Evolutionary conservation across 805 yeast genomes (phyloP).

Genomic region (Zygoascus bituminiphila): DNA sequence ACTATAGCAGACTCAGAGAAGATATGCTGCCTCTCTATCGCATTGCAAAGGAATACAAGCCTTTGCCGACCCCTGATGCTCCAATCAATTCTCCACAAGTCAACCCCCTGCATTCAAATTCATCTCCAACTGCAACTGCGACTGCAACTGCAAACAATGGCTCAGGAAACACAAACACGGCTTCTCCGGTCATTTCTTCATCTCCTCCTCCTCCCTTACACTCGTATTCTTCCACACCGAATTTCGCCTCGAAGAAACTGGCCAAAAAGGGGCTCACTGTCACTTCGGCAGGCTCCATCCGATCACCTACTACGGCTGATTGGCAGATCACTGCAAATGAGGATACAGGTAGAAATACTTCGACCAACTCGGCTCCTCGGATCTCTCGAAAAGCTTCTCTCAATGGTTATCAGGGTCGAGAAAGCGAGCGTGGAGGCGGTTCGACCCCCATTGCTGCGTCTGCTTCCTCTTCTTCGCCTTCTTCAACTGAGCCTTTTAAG

Average conservation of each 20-base stretch:
- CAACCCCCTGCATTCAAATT: slow-evolving; percentile 4
- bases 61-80: slow-evolving; percentile 52
- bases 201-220: slow-evolving; percentile 3
- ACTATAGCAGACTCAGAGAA: slow-evolving; percentile 48
- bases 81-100: slow-evolving; percentile 24
- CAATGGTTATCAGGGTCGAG: background rate
- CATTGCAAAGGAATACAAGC: slow-evolving; percentile 52
- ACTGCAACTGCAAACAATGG: slow-evolving; percentile 6
- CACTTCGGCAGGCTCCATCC: background rate
- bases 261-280: slow-evolving; percentile 2
- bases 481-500: slow-evolving; percentile 58
- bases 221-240: slow-evolving; percentile 1
- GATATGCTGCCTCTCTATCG: slow-evolving; percentile 59
- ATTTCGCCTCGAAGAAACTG: slow-evolving; percentile 4
- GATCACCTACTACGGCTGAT: slow-evolving; percentile 7
- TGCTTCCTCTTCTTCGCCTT: background rate
- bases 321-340: background rate
- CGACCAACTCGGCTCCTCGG: background rate
- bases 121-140: slow-evolving; percentile 11
- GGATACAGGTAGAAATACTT: background rate
- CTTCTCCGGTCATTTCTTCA: slow-evolving; percentile 5
- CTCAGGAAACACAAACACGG: background rate
- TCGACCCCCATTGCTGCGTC: slow-evolving; percentile 2
- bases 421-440: background rate
- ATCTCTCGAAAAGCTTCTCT: background rate